Conservation (phyloP, 2,329 filamentous ascomycete species). For the Orbilia javanica region DNA sequence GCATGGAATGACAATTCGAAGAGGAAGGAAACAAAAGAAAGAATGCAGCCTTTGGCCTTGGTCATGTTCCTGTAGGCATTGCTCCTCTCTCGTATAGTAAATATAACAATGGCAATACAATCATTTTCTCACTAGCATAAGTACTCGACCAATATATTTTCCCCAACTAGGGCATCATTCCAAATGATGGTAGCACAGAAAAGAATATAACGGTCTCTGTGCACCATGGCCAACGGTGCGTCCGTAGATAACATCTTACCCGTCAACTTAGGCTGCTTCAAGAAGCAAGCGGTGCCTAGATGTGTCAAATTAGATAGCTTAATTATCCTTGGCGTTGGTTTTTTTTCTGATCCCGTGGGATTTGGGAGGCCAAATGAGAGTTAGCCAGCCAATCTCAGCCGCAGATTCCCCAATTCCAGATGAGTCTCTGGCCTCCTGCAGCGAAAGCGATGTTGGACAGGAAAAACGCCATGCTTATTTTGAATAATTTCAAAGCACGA, state of each 20-base stretch:
- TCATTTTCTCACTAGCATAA: too few species aligned
- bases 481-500: neutral
- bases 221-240: too few species aligned
- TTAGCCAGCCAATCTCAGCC: conserved; percentile 52
- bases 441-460: neutral
- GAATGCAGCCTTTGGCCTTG: neutral
- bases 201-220: neutral
- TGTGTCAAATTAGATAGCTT: conserved; percentile 1
- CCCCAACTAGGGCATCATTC: neutral
- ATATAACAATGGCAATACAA: neutral
- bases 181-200: conserved; percentile 8
- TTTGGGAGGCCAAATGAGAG: conserved; percentile 38
- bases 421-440: neutral
- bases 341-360: conserved; percentile 44
- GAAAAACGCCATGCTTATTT: conserved; percentile 3
- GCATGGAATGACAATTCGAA: neutral
- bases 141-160: neutral
- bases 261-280: too few species aligned
- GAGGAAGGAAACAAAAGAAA: neutral
- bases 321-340: conserved; percentile 25
- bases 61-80: neutral
- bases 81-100: neutral
- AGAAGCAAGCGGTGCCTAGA: neutral
- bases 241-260: too few species aligned
- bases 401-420: conserved; percentile 28